Percentiles rank a stretch among this genome's conserved stretches.
These are phyloP conservation scores for Rhodotorula sphaerocarpa DNA, from an alignment of 768 basidiomycete genomes.

Conservation along the genomic window DNA sequence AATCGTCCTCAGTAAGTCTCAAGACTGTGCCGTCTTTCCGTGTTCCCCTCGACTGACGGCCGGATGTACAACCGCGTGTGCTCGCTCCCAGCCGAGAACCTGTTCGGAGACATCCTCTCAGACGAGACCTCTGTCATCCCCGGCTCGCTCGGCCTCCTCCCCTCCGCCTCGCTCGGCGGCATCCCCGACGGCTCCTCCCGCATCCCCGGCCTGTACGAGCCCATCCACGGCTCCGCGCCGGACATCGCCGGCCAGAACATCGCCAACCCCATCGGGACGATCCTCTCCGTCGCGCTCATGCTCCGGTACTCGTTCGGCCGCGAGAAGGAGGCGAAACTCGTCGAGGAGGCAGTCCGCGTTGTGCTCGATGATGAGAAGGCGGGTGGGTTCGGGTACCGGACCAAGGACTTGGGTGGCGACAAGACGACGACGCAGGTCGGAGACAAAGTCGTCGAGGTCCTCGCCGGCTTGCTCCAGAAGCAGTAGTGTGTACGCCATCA, in stretches of 20 bases:
- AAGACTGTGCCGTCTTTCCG: background rate
- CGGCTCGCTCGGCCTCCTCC: slow-evolving; percentile 88
- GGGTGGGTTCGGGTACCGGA: slow-evolving; percentile 71
- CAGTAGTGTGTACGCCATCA: too few relatives aligned
- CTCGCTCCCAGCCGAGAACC: slow-evolving; percentile 38
- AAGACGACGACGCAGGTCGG: slow-evolving; percentile 71
- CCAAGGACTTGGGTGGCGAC: slow-evolving; percentile 77
- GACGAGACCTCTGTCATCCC: slow-evolving; percentile 96
- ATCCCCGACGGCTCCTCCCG: slow-evolving; percentile 60
- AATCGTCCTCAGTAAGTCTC: slow-evolving; percentile 73
- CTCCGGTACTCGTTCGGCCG: slow-evolving; percentile 88
- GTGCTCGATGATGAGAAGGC: slow-evolving; percentile 62
- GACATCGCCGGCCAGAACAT: slow-evolving; percentile 91
- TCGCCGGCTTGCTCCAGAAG: slow-evolving; percentile 35
- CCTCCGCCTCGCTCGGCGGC: slow-evolving; percentile 90
- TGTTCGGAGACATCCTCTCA: slow-evolving; percentile 54
- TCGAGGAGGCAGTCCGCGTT: slow-evolving; percentile 84
- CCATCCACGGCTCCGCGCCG: slow-evolving; percentile 64
- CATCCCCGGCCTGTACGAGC: slow-evolving; percentile 85
- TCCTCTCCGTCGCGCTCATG: slow-evolving; percentile 86
- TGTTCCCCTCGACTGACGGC: slow-evolving; percentile 1
- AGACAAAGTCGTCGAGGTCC: slow-evolving; percentile 63
- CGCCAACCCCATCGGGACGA: slow-evolving; percentile 90
- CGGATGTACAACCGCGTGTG: background rate
- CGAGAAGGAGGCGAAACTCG: slow-evolving; percentile 69